These are phyloP conservation scores for Candida fluviatilis DNA, from an alignment of 805 yeast genomes.

Conservation along the genomic window DNA sequence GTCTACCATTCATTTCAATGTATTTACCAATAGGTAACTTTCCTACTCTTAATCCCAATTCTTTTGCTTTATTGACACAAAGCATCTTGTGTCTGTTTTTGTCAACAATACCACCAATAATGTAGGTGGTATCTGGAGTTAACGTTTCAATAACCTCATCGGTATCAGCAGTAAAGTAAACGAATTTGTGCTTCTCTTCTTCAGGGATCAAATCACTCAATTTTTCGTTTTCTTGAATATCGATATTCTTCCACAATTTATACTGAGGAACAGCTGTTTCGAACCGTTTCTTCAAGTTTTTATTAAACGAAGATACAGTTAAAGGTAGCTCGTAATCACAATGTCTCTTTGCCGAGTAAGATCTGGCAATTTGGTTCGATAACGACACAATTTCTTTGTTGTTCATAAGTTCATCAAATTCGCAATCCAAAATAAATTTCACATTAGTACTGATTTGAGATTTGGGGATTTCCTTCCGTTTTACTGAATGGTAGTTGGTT, in stretches of 20 bases:
- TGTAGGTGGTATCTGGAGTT: constrained; percentile 68
- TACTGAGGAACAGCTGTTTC: constrained; percentile 58
- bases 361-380: constrained; percentile 74
- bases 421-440: constrained; percentile 76
- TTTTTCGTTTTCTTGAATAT: constrained; percentile 38
- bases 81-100: constrained; percentile 82
- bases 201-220: constrained; percentile 22
- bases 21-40: constrained; percentile 84
- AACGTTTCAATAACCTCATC: constrained; percentile 61
- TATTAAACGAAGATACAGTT: constrained; percentile 60
- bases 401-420: constrained; percentile 85
- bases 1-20: constrained; percentile 78
- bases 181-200: constrained; percentile 36
- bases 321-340: constrained; percentile 56
- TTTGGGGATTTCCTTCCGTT: constrained; percentile 30
- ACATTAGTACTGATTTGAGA: constrained; percentile 49
- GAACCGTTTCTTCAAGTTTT: constrained; percentile 62
- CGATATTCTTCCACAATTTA: constrained; percentile 63
- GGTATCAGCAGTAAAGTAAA: constrained; percentile 87
- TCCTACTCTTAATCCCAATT: constrained; percentile 65
- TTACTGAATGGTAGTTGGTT: constrained; percentile 21
- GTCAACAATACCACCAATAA: constrained; percentile 95
- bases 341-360: constrained; percentile 73
- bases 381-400: constrained; percentile 67
- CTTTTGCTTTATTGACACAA: constrained; percentile 77